Conservation (phyloP, 2,329 filamentous ascomycete genomes). For the Helotiales sp. region DNA sequence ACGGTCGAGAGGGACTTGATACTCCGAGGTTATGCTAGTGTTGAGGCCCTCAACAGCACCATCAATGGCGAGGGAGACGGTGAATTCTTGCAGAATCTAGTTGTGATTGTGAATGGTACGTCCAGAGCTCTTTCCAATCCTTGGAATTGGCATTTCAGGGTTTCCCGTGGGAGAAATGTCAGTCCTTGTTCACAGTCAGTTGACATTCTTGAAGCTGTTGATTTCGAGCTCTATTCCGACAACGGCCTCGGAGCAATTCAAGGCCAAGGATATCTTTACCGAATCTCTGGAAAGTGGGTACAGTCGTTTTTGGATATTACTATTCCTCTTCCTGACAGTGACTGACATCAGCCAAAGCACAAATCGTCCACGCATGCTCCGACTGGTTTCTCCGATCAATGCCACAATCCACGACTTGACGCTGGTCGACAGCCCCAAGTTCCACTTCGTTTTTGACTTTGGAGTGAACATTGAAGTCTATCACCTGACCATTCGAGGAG, state of each 20-base stretch:
- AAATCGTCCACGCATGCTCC: neutral
- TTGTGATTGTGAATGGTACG: neutral
- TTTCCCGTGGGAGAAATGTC: no score
- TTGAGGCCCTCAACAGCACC: neutral
- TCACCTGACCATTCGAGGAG: constrained; percentile 3
- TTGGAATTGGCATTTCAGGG: no score
- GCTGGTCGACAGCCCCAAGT: constrained; percentile 3
- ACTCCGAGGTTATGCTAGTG: neutral
- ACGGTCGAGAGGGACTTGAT: neutral
- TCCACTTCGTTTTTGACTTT: constrained; percentile 5
- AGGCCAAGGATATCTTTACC: constrained; percentile 3
- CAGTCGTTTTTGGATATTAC: neutral
- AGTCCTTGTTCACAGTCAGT: no score
- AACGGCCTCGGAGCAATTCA: constrained; percentile 1
- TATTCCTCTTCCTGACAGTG: neutral
- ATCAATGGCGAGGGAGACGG: constrained; percentile 2
- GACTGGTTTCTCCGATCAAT: constrained; percentile 1
- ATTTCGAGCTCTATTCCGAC: constrained; percentile 1
- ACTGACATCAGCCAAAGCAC: neutral
- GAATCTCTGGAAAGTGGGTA: neutral
- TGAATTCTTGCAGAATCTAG: neutral
- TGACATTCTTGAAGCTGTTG: constrained; percentile 4
- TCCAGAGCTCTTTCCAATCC: no score
- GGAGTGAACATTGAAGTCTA: neutral
- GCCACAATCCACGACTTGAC: neutral